phyloP scores from a whole-genome alignment of 306 rosid genomes.

The Nissolia schottii region DNA sequence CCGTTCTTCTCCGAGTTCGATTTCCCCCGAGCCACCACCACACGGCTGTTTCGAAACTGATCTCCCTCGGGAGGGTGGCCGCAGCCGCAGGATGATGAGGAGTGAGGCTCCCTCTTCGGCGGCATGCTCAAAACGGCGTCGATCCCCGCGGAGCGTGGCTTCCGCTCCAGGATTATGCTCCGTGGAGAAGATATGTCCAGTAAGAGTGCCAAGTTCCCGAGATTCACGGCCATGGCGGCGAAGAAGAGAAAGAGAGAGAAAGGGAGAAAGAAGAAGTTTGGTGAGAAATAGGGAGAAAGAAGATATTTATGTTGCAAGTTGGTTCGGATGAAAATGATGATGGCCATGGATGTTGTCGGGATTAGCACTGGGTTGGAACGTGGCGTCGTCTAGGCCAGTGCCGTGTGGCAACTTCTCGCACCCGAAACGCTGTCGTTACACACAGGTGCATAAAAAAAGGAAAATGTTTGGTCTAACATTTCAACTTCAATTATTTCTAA shows the following conservation, averaged over 20 bases:
- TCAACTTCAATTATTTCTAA: no score
- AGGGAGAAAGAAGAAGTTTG: constrained; percentile 9
- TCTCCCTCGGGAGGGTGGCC: constrained; percentile 59
- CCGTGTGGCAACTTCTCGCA: constrained; percentile 28
- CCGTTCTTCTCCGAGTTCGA: constrained; percentile 69
- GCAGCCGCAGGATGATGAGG: constrained; percentile 17
- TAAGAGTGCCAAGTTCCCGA: constrained; percentile 66
- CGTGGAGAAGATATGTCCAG: constrained; percentile 61
- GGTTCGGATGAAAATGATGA: constrained; percentile 33
- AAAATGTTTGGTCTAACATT: no score
- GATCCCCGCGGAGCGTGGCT: constrained; percentile 40
- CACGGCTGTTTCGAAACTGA: constrained; percentile 47
- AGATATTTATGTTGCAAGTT: constrained; percentile 37
- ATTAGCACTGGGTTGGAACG: constrained; percentile 5
- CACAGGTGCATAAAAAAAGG: not conserved
- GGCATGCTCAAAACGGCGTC: constrained; percentile 58
- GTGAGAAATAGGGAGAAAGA: not conserved
- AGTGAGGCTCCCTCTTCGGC: constrained; percentile 46
- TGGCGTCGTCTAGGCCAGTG: constrained; percentile 35
- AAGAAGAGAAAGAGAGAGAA: not conserved
- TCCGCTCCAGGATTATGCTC: constrained; percentile 44
- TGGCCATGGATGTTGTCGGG: constrained; percentile 8
- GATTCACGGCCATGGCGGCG: constrained; percentile 55
- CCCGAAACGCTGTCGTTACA: constrained; percentile 28
- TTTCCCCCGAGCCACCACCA: constrained; percentile 35